Evolutionary conservation across 2,329 filamentous ascomycete genomes (phyloP).

Genomic region (Microdochium nivale): DNA sequence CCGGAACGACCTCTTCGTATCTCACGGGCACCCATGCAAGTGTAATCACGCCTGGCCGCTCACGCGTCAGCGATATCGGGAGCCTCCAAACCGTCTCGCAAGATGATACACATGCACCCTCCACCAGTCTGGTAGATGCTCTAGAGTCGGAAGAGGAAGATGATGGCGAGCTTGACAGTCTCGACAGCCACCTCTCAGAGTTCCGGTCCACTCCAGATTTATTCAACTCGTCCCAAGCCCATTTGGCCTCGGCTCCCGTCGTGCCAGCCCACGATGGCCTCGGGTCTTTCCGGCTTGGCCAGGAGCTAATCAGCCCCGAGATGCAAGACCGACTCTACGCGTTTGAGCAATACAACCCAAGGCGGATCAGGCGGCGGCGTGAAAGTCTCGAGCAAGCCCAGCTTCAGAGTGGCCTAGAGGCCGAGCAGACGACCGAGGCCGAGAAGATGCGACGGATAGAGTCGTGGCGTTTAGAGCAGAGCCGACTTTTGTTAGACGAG

Average conservation of each 20-base stretch:
- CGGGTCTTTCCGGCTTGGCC: conserved; percentile 68
- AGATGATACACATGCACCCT: conserved; percentile 29
- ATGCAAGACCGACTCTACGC: conserved; percentile 82
- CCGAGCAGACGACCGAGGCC: conserved; percentile 50
- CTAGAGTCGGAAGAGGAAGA: conserved; percentile 37
- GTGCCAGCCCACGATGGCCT: conserved; percentile 90
- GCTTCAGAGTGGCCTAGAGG: conserved; percentile 34
- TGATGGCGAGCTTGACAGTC: conserved; percentile 78
- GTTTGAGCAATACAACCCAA: conserved; percentile 78
- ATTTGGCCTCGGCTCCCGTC: conserved; percentile 55
- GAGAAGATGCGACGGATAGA: conserved; percentile 82
- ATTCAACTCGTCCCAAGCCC: conserved; percentile 28
- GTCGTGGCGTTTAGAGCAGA: conserved; percentile 87
- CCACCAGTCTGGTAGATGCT: not conserved
- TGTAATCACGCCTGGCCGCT: conserved; percentile 59
- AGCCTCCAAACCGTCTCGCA: conserved; percentile 63
- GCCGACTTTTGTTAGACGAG: conserved; percentile 73
- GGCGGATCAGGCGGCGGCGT: conserved; percentile 45
- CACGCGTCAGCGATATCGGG: conserved; percentile 70
- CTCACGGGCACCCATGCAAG: conserved; percentile 59
- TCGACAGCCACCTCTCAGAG: conserved; percentile 85
- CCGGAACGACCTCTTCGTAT: conserved; percentile 53
- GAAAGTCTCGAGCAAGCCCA: conserved; percentile 45
- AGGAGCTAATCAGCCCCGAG: conserved; percentile 40
- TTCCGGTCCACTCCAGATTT: conserved; percentile 58